These are phyloP conservation scores for Lentinula guzmanii DNA, from an alignment of 768 basidiomycete genomes.

Conservation along the genomic window DNA sequence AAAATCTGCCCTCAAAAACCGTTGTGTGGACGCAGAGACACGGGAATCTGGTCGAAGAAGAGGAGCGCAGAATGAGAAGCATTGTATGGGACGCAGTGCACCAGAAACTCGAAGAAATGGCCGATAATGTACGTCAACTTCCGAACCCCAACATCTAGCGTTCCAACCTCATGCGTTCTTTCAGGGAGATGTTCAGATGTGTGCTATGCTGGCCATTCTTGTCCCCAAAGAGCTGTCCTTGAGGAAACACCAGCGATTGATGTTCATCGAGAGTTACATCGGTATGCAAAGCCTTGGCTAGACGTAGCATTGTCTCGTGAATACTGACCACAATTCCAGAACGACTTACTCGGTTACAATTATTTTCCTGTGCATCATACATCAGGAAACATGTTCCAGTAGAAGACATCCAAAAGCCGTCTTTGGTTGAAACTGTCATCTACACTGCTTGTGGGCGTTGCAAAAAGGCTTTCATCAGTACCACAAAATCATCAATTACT, in stretches of 20 bases:
- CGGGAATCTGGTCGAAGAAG: constrained; percentile 35
- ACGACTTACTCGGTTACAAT: constrained; percentile 50
- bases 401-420: constrained; percentile 45
- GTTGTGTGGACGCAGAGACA: constrained; percentile 27
- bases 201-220: constrained; percentile 62
- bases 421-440: constrained; percentile 65
- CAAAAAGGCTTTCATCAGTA: constrained; percentile 50
- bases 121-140: constrained; percentile 43
- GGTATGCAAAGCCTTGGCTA: constrained; percentile 34
- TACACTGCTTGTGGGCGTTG: constrained; percentile 68
- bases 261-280: constrained; percentile 67
- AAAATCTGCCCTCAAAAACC: constrained; percentile 3
- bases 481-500: constrained; percentile 22
- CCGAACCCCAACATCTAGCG: background rate
- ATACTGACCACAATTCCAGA: constrained; percentile 33
- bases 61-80: constrained; percentile 47
- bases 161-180: constrained; percentile 3
- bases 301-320: background rate
- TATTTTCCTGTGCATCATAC: constrained; percentile 68
- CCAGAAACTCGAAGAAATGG: constrained; percentile 53
- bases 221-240: constrained; percentile 54
- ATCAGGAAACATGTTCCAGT: constrained; percentile 57
- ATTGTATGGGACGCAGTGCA: constrained; percentile 52
- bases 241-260: constrained; percentile 31
- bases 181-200: constrained; percentile 79